Conservation (phyloP, 2,329 filamentous ascomycete species). For the Lasiodiplodia theobromae region DNA sequence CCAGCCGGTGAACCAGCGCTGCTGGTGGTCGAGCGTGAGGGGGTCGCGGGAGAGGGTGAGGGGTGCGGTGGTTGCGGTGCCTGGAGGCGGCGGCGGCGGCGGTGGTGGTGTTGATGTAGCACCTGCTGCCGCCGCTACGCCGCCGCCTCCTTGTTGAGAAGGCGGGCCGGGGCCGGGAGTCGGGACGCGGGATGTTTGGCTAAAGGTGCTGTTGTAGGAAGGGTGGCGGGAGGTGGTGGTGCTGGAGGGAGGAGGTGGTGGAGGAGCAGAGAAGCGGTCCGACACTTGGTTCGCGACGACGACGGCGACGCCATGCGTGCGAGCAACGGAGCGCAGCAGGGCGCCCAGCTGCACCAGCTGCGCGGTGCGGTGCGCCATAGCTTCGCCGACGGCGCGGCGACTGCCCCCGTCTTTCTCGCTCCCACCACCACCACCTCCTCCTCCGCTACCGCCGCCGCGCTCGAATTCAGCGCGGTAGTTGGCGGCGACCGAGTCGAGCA, state of each 20-base stretch:
- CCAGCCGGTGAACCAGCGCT: conserved; percentile 96
- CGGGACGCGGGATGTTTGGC: conserved; percentile 32
- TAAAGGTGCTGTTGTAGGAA: conserved; percentile 39
- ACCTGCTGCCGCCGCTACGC: no score
- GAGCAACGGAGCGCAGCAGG: conserved; percentile 77
- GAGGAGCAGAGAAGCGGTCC: conserved; percentile 72
- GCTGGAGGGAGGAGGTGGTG: conserved; percentile 20
- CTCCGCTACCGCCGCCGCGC: conserved; percentile 49
- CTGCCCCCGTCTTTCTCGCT: conserved; percentile 40
- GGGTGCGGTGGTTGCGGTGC: conserved; percentile 31
- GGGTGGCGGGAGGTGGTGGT: conserved; percentile 38
- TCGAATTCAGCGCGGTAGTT: conserved; percentile 95
- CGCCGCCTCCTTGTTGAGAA: conserved; percentile 20
- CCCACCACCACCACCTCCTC: neutral
- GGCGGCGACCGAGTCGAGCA: conserved; percentile 91
- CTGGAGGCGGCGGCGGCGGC: conserved; percentile 42
- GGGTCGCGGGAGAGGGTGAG: conserved; percentile 56
- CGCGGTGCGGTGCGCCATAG: conserved; percentile 76
- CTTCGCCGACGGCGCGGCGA: conserved; percentile 37
- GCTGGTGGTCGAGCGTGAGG: conserved; percentile 84
- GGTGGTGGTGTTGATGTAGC: conserved; percentile 15
- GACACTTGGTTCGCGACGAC: conserved; percentile 96
- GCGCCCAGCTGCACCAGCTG: conserved; percentile 81
- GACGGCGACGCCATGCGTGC: conserved; percentile 76
- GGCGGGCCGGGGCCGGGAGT: conserved; percentile 1